Percentiles rank a stretch among this genome's conserved stretches.
Conservation (phyloP, 495 filamentous ascomycete species). For the Daldinia decipiens region DNA sequence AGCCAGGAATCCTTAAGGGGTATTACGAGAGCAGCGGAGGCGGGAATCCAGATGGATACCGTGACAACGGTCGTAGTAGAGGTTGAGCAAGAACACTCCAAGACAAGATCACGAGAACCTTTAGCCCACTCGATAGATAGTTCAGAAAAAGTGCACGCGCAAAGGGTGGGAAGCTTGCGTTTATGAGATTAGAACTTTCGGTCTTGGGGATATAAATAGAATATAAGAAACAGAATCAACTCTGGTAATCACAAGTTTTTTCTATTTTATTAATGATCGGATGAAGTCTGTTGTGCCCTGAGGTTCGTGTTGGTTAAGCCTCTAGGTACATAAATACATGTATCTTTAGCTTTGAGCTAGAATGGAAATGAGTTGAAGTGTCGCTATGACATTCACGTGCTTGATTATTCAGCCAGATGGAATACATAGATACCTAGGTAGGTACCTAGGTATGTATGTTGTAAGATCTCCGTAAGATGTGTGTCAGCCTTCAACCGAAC, state of each 20-base stretch:
- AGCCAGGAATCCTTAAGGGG: conserved; percentile 51
- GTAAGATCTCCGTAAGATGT: too few relatives aligned
- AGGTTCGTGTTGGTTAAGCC: too few relatives aligned
- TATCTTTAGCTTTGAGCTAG: too few relatives aligned
- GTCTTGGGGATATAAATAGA: background rate
- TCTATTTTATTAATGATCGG: too few relatives aligned
- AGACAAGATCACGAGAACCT: conserved; percentile 35
- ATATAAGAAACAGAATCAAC: background rate
- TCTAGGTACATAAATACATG: too few relatives aligned
- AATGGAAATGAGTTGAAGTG: too few relatives aligned
- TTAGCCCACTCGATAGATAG: conserved; percentile 38
- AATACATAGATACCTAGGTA: too few relatives aligned
- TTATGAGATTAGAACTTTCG: conserved; percentile 1
- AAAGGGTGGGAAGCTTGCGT: conserved; percentile 27
- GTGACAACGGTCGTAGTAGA: conserved; percentile 56
- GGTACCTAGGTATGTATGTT: too few relatives aligned
- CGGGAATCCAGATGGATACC: conserved; percentile 57
- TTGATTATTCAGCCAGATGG: too few relatives aligned
- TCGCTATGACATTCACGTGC: too few relatives aligned
- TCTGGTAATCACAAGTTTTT: too few relatives aligned
- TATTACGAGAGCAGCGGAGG: conserved; percentile 40
- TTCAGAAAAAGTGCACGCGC: conserved; percentile 20
- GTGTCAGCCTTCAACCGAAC: background rate
- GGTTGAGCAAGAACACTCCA: conserved; percentile 22
- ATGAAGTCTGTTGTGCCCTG: too few relatives aligned